These are phyloP conservation scores for Phanerodontia chrysosporium DNA, from an alignment of 768 basidiomycete genomes.

Conservation along the genomic window DNA sequence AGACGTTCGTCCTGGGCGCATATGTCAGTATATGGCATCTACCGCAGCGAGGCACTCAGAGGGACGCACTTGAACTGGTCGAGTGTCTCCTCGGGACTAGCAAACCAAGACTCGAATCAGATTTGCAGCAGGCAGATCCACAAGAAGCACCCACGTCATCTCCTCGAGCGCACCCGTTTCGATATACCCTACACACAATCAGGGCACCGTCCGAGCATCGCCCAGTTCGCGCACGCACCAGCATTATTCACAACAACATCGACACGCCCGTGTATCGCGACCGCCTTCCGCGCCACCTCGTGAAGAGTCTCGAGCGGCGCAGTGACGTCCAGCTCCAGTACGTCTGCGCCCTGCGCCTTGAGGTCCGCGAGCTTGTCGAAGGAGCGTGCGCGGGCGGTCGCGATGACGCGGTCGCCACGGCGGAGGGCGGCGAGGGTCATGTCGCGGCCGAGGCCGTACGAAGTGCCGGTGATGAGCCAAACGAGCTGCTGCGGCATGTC, in stretches of 20 bases:
- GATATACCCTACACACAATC: conserved; percentile 21
- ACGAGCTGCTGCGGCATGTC: conserved; percentile 15
- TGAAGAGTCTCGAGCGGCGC: conserved; percentile 30
- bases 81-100: conserved; percentile 25
- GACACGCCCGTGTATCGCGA: conserved; percentile 35
- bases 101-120: not conserved
- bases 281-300: conserved; percentile 31
- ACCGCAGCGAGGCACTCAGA: not conserved
- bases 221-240: conserved; percentile 11
- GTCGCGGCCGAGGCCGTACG: conserved; percentile 36
- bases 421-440: conserved; percentile 25
- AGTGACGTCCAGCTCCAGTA: conserved; percentile 33
- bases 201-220: not conserved
- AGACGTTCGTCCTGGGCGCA: conserved; percentile 34
- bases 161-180: conserved; percentile 27
- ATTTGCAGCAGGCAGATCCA: not conserved
- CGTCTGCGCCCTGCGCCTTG: conserved; percentile 34
- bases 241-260: conserved; percentile 48
- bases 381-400: conserved; percentile 27
- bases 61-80: conserved; percentile 26
- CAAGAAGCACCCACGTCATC: conserved; percentile 15
- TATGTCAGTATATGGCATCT: not conserved
- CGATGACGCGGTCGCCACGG: conserved; percentile 31
- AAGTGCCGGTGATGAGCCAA: conserved; percentile 26
- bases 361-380: conserved; percentile 27